These are phyloP conservation scores for Tolypocladium capitatum DNA, from an alignment of 2,329 filamentous ascomycete genomes.

Conservation along the genomic window DNA sequence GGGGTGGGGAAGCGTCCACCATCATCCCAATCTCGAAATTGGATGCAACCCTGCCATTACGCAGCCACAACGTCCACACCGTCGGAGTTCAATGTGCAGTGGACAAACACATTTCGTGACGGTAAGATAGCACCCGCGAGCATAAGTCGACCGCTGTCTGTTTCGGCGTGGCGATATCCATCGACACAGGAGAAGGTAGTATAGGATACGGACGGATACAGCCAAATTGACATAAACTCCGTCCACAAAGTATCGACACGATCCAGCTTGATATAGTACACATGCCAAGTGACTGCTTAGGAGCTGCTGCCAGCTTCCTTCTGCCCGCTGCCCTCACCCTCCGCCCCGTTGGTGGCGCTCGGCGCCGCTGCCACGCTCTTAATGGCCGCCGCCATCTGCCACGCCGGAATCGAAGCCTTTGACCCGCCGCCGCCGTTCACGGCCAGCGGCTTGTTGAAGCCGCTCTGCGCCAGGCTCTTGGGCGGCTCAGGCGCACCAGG, in stretches of 20 bases:
- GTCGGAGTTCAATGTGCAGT: too few species aligned
- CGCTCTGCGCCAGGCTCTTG: constrained; percentile 17
- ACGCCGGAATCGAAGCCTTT: constrained; percentile 62
- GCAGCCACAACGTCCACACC: not conserved
- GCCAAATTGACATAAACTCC: not conserved
- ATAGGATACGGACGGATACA: not conserved
- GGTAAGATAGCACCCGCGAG: too few species aligned
- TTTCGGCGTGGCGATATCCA: too few species aligned
- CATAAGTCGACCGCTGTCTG: too few species aligned
- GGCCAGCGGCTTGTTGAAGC: constrained; percentile 17
- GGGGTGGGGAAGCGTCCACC: not conserved
- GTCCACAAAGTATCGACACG: not conserved
- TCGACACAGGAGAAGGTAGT: too few species aligned
- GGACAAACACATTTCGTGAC: too few species aligned
- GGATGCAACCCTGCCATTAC: not conserved
- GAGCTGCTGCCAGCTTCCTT: constrained; percentile 3
- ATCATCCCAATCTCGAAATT: not conserved
- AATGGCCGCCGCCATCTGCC: constrained; percentile 62
- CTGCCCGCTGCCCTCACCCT: constrained; percentile 6
- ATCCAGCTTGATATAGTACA: not conserved
- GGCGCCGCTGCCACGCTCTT: constrained; percentile 23
- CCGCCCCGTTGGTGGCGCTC: constrained; percentile 13
- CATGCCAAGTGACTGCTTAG: not conserved
- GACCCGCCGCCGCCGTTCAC: constrained; percentile 20
- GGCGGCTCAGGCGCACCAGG: constrained; percentile 14